Percentiles rank a stretch among this genome's conserved stretches.
phyloP scores from a whole-genome alignment of 768 basidiomycete species.

The Cubamyces lactineus region DNA sequence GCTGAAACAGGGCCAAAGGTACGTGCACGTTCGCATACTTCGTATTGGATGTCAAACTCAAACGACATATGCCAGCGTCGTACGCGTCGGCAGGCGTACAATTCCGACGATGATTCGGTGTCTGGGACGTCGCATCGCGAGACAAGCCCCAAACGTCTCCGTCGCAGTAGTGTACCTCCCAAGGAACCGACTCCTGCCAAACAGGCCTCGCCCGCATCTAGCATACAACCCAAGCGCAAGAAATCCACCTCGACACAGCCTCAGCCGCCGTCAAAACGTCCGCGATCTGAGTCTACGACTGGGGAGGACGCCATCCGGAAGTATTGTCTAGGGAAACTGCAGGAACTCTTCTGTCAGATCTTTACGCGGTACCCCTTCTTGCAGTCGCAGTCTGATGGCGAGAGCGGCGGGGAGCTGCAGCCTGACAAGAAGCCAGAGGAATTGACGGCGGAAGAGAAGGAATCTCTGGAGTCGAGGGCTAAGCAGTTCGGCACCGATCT shows the following conservation, averaged over 20 bases:
- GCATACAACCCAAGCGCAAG: slow-evolving; percentile 57
- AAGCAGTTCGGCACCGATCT: slow-evolving; percentile 70
- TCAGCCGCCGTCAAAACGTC: slow-evolving; percentile 49
- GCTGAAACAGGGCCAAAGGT: slow-evolving; percentile 11
- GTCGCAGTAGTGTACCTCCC: slow-evolving; percentile 25
- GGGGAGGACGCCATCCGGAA: slow-evolving; percentile 75
- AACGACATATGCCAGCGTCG: background rate
- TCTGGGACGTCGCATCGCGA: slow-evolving; percentile 6
- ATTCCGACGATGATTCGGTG: slow-evolving; percentile 5
- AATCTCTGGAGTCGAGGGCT: slow-evolving; percentile 56
- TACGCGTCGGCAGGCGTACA: slow-evolving; percentile 3
- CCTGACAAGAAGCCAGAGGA: slow-evolving; percentile 53
- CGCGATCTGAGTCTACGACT: slow-evolving; percentile 44
- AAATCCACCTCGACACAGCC: slow-evolving; percentile 42
- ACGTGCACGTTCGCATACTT: background rate
- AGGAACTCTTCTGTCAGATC: slow-evolving; percentile 70
- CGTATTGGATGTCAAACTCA: background rate
- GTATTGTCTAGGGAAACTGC: slow-evolving; percentile 78
- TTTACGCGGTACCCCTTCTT: slow-evolving; percentile 72
- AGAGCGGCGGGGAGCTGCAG: slow-evolving; percentile 29
- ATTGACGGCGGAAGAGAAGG: slow-evolving; percentile 62
- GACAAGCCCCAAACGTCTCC: slow-evolving; percentile 23
- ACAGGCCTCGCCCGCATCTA: slow-evolving; percentile 25
- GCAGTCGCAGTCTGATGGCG: slow-evolving; percentile 33
- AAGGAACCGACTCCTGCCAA: slow-evolving; percentile 16